Evolutionary conservation across 352 stramenopile genomes (phyloP).

Genomic region (Phytophthora pinifolia): DNA sequence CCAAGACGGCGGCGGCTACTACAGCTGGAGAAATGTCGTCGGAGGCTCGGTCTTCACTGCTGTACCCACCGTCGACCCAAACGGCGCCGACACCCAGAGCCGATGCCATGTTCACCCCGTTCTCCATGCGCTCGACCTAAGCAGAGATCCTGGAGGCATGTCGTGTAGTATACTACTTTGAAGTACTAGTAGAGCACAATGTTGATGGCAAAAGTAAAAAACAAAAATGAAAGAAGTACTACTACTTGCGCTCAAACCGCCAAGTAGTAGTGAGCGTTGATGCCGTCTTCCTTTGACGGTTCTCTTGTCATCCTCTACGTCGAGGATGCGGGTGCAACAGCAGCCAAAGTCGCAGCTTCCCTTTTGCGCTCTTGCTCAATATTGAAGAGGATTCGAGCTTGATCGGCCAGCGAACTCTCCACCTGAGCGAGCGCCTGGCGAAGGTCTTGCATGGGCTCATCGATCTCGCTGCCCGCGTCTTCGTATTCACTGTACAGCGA

Average conservation of each 20-base stretch:
- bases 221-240: conserved; percentile 22
- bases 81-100: conserved; percentile 36
- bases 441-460: conserved; percentile 30
- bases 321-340: conserved; percentile 5
- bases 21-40: conserved; percentile 35
- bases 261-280: too few relatives aligned
- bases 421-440: conserved; percentile 42
- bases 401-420: conserved; percentile 53
- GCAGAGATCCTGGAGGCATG: conserved; percentile 17
- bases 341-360: conserved; percentile 4
- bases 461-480: conserved; percentile 16
- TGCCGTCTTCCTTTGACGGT: neutral
- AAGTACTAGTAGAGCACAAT: conserved; percentile 16
- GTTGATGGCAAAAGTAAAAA: conserved; percentile 10
- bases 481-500: conserved; percentile 23
- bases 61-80: conserved; percentile 33
- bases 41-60: conserved; percentile 30
- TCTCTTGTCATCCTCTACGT: too few relatives aligned
- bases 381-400: conserved; percentile 48
- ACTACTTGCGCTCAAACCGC: too few relatives aligned
- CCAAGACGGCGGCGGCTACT: conserved; percentile 28
- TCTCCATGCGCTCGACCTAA: conserved; percentile 38
- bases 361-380: conserved; percentile 48
- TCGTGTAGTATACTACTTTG: conserved; percentile 38
- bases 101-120: conserved; percentile 26